Evolutionary conservation across 352 stramenopile species (phyloP).

Genomic region (Phytophthora capsici): DNA sequence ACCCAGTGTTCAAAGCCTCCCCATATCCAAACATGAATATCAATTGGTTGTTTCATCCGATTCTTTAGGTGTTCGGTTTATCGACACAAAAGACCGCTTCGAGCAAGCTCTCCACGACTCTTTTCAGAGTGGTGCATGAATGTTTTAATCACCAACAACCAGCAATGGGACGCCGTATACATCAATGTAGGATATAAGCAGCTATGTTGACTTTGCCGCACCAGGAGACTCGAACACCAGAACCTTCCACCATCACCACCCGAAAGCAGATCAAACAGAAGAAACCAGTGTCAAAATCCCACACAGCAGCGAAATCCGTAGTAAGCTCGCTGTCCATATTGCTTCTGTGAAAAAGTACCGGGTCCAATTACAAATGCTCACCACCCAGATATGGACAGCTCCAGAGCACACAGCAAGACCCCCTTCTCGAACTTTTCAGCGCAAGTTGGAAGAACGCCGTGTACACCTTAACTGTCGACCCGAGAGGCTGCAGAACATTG

Average conservation of each 20-base stretch:
- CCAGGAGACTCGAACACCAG: slow-evolving; percentile 11
- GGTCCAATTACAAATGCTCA: slow-evolving; percentile 83
- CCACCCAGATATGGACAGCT: slow-evolving; percentile 27
- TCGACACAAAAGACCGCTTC: slow-evolving; percentile 59
- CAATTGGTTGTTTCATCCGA: slow-evolving; percentile 64
- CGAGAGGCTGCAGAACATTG: slow-evolving; percentile 71
- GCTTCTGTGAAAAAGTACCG: slow-evolving; percentile 91
- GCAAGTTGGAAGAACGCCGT: slow-evolving; percentile 37
- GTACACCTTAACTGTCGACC: slow-evolving; percentile 38
- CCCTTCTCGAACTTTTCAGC: slow-evolving; percentile 85
- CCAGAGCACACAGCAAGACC: slow-evolving; percentile 13
- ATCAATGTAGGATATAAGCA: slow-evolving; percentile 64
- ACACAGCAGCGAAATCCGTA: slow-evolving; percentile 79
- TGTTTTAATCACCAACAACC: slow-evolving; percentile 85
- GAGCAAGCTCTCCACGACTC: slow-evolving; percentile 31
- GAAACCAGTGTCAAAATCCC: not conserved
- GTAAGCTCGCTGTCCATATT: slow-evolving; percentile 85
- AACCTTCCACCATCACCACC: slow-evolving; percentile 10
- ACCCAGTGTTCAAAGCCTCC: slow-evolving; percentile 14
- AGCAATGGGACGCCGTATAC: slow-evolving; percentile 21
- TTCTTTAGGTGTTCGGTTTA: slow-evolving; percentile 67
- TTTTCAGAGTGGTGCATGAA: slow-evolving; percentile 91
- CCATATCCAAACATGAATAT: slow-evolving; percentile 15
- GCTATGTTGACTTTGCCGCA: slow-evolving; percentile 84
- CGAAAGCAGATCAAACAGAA: slow-evolving; percentile 27